phyloP scores from a whole-genome alignment of 768 basidiomycete species.

The Tubosaeta sp. region DNA sequence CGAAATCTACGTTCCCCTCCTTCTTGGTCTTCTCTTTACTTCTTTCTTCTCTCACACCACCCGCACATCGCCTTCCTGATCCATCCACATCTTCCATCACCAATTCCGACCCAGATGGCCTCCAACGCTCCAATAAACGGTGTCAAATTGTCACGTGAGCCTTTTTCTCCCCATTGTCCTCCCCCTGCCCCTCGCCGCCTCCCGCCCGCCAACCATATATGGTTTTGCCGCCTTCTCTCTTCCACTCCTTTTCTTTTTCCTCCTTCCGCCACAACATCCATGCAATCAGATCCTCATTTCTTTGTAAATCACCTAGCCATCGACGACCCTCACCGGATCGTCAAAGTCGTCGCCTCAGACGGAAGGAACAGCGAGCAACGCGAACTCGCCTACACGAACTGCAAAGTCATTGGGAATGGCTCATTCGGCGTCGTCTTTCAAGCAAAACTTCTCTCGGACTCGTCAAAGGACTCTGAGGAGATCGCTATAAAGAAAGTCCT shows the following conservation, averaged over 20 bases:
- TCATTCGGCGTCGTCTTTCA: constrained; percentile 99
- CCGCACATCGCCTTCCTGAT: constrained; percentile 13
- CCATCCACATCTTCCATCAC: constrained; percentile 9
- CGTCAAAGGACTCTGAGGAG: constrained; percentile 65
- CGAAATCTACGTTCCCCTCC: not conserved
- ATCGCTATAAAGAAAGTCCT: constrained; percentile 99
- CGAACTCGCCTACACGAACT: constrained; percentile 92
- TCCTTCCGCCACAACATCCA: constrained; percentile 16
- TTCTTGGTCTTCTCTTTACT: not conserved
- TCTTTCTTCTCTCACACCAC: constrained; percentile 1
- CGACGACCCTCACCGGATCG: constrained; percentile 95
- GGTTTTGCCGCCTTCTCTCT: constrained; percentile 23
- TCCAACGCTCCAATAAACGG: constrained; percentile 83
- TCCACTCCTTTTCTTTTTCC: constrained; percentile 36
- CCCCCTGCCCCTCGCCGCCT: constrained; percentile 9
- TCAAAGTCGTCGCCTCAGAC: constrained; percentile 92
- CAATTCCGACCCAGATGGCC: constrained; percentile 45
- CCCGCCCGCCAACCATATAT: constrained; percentile 26
- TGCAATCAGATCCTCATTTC: constrained; percentile 25
- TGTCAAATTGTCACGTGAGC: constrained; percentile 82
- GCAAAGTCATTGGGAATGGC: constrained; percentile 98
- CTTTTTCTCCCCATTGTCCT: constrained; percentile 13
- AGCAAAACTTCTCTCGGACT: constrained; percentile 73
- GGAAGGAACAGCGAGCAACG: constrained; percentile 88
- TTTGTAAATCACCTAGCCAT: constrained; percentile 47